A percentile compares a stretch with the other conserved stretches of the same genome.
Conservation (phyloP, 2,329 filamentous ascomycete genomes). For the Metarhizium rileyi region DNA sequence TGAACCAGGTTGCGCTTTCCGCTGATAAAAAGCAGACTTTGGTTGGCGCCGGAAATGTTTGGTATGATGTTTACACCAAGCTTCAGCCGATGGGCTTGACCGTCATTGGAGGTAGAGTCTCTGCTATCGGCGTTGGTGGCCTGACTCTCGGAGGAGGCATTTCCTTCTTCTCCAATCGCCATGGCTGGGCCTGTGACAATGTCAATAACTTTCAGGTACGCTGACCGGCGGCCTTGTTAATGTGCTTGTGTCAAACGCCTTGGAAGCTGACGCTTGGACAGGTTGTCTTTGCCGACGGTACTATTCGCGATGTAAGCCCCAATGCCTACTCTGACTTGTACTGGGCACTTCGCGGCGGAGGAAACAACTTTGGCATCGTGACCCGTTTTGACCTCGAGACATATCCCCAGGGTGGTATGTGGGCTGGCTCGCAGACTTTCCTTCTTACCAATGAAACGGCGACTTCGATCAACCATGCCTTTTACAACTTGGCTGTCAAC, state of each 20-base stretch:
- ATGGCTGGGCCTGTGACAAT: slow-evolving; percentile 16
- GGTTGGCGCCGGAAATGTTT: slow-evolving; percentile 13
- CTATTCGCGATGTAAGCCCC: slow-evolving; percentile 29
- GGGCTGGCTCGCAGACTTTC: slow-evolving; percentile 21
- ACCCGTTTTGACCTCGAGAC: slow-evolving; percentile 35
- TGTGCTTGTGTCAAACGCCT: not conserved
- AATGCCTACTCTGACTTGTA: slow-evolving; percentile 39
- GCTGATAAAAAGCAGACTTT: slow-evolving; percentile 8
- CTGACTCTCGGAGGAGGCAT: slow-evolving; percentile 16
- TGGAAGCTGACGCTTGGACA: slow-evolving; percentile 3
- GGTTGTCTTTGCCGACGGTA: slow-evolving; percentile 35
- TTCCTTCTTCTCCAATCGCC: slow-evolving; percentile 13
- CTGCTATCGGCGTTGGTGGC: slow-evolving; percentile 15
- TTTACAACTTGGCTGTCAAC: slow-evolving; percentile 13
- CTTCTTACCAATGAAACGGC: slow-evolving; percentile 12
- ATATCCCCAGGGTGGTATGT: slow-evolving; percentile 25
- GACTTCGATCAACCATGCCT: slow-evolving; percentile 12
- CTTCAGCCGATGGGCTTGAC: slow-evolving; percentile 11
- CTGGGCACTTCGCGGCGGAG: slow-evolving; percentile 46
- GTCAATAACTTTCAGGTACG: slow-evolving; percentile 10
- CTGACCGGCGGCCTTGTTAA: not conserved
- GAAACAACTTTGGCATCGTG: slow-evolving; percentile 48
- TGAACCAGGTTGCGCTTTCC: slow-evolving; percentile 14
- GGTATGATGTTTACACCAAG: slow-evolving; percentile 13
- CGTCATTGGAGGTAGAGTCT: slow-evolving; percentile 15